These are phyloP conservation scores for Neonectria hederae DNA, from an alignment of 2,329 filamentous ascomycete genomes.

Conservation along the genomic window DNA sequence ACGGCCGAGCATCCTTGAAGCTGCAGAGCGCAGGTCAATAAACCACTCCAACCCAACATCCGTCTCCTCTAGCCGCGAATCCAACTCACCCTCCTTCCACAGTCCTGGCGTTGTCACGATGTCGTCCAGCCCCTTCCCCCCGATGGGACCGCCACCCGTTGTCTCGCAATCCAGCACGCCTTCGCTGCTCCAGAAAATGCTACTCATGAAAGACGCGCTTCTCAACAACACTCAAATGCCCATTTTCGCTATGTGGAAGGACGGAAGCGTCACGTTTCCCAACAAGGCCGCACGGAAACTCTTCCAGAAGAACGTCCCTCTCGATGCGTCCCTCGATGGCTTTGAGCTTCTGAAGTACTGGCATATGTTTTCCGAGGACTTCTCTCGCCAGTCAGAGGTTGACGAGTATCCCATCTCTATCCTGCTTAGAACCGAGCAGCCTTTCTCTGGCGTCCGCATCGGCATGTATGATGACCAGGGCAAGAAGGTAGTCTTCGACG, in stretches of 20 bases:
- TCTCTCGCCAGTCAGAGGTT: conserved; percentile 64
- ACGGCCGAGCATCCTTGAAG: conserved; percentile 54
- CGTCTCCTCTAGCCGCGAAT: conserved; percentile 57
- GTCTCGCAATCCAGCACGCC: conserved; percentile 65
- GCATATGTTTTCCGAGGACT: conserved; percentile 72
- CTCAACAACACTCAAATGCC: conserved; percentile 79
- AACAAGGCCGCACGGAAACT: conserved; percentile 71
- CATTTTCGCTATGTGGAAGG: conserved; percentile 83
- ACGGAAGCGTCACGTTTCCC: conserved; percentile 76
- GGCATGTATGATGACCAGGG: conserved; percentile 68
- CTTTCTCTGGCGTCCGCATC: conserved; percentile 67
- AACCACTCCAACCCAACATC: conserved; percentile 57
- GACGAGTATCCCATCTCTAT: conserved; percentile 74
- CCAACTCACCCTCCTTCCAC: conserved; percentile 56
- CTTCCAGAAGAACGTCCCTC: conserved; percentile 55
- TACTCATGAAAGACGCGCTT: conserved; percentile 79
- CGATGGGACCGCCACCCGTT: conserved; percentile 70
- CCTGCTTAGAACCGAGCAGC: conserved; percentile 68
- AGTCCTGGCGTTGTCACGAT: conserved; percentile 64
- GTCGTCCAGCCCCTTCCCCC: conserved; percentile 70
- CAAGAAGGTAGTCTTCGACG: conserved; percentile 68
- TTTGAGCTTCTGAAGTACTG: conserved; percentile 69
- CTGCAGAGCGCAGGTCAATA: conserved; percentile 57
- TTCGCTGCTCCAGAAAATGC: conserved; percentile 76
- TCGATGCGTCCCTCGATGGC: conserved; percentile 55